These are phyloP conservation scores for Starmerella vaccinii DNA, from an alignment of 805 yeast species.

Conservation along the genomic window DNA sequence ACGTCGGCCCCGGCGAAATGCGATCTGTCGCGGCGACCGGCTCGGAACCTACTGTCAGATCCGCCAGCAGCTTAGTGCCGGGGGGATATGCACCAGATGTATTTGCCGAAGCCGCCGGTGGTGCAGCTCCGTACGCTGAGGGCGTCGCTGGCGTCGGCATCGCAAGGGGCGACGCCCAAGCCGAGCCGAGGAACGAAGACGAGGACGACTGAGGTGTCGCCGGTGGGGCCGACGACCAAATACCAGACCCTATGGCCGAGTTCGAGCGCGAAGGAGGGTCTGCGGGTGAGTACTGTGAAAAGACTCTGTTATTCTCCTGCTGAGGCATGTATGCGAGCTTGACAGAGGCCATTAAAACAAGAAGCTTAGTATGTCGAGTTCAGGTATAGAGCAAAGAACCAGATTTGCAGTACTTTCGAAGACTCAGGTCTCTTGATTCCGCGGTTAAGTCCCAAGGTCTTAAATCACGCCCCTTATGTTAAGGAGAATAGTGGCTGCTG, in stretches of 20 bases:
- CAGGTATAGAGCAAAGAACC: background rate
- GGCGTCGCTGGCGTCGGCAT: background rate
- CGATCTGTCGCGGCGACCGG: conserved; percentile 12
- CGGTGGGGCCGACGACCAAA: conserved; percentile 16
- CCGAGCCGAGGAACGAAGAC: conserved; percentile 11
- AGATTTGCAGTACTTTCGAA: background rate
- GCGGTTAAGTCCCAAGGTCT: background rate
- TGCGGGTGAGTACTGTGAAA: conserved; percentile 10
- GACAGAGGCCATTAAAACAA: conserved; percentile 15
- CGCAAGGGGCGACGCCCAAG: conserved; percentile 19
- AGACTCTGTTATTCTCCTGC: conserved; percentile 7
- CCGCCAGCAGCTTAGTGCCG: conserved; percentile 15
- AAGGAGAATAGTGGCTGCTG: background rate
- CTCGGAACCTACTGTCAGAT: conserved; percentile 20
- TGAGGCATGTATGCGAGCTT: conserved; percentile 18
- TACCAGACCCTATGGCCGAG: conserved; percentile 6
- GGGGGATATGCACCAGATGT: background rate
- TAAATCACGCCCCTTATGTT: background rate
- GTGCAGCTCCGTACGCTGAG: background rate
- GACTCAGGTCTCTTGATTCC: background rate
- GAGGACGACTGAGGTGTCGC: conserved; percentile 18
- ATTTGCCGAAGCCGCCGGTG: background rate
- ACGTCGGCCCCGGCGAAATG: background rate
- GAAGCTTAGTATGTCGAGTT: background rate
- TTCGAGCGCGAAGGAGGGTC: conserved; percentile 3